Conservation (phyloP, 495 filamentous ascomycete genomes). For the Penicillium macrosclerotiorum region DNA sequence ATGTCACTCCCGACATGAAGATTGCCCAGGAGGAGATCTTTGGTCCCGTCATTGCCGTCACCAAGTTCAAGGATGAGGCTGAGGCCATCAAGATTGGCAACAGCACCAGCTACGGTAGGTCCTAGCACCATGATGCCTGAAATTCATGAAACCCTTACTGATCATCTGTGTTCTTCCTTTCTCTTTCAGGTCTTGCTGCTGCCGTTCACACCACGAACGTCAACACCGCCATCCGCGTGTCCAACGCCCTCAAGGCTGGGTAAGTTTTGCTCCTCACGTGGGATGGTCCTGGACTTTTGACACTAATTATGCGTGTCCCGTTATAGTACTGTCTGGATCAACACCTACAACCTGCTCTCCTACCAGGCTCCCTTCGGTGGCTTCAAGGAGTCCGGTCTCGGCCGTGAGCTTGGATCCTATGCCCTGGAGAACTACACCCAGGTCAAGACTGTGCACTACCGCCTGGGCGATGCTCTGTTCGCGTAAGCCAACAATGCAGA, state of each 20-base stretch:
- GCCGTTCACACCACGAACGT: slow-evolving; percentile 91
- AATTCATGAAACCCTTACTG: too few species aligned
- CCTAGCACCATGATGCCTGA: too few species aligned
- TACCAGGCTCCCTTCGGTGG: slow-evolving; percentile 86
- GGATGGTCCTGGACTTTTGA: too few species aligned
- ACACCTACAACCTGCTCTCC: slow-evolving; percentile 84
- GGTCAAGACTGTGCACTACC: slow-evolving; percentile 65
- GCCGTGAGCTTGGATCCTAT: slow-evolving; percentile 91
- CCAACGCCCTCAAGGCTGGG: slow-evolving; percentile 78
- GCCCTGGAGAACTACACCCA: slow-evolving; percentile 93
- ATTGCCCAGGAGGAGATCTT: slow-evolving; percentile 99
- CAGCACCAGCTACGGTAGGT: slow-evolving; percentile 66
- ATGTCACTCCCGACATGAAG: slow-evolving; percentile 90
- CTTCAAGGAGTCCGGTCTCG: slow-evolving; percentile 90
- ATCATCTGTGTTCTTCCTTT: slow-evolving; percentile 2
- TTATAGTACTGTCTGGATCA: slow-evolving; percentile 83
- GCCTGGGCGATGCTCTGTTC: slow-evolving; percentile 63
- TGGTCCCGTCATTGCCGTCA: slow-evolving; percentile 87
- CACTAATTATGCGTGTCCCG: too few species aligned
- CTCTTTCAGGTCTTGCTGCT: slow-evolving; percentile 66
- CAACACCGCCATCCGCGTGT: slow-evolving; percentile 88
- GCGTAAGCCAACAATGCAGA: too few species aligned
- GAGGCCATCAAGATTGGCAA: slow-evolving; percentile 83
- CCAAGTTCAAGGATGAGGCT: slow-evolving; percentile 89
- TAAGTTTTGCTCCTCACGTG: slow-evolving; percentile 21